Percentiles rank a stretch among this genome's conserved stretches.
These are phyloP conservation scores for Phaeoacremonium minimum DNA, from an alignment of 2,329 filamentous ascomycete species.

Conservation along the genomic window DNA sequence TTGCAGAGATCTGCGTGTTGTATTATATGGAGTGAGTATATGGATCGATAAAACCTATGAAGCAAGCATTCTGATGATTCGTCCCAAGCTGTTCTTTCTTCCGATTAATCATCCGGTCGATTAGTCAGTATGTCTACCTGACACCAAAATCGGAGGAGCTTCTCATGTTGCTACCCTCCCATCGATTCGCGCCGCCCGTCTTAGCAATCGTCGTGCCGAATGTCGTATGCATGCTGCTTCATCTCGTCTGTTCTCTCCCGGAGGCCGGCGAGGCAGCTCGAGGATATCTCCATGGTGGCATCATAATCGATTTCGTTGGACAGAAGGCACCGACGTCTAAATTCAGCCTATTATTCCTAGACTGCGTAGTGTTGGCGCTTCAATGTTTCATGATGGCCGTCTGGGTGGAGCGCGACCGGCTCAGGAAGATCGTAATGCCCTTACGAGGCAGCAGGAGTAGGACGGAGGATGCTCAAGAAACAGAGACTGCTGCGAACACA, in stretches of 20 bases:
- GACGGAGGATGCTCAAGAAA: neutral
- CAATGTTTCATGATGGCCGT: slow-evolving; percentile 64
- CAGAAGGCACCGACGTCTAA: slow-evolving; percentile 58
- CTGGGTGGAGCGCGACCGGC: slow-evolving; percentile 54
- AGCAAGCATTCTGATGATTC: slow-evolving; percentile 11
- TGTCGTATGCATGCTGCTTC: slow-evolving; percentile 55
- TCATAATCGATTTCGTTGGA: slow-evolving; percentile 65
- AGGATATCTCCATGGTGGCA: slow-evolving; percentile 63
- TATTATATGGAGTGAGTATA: slow-evolving; percentile 71
- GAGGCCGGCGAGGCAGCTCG: slow-evolving; percentile 55
- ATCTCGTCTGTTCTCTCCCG: slow-evolving; percentile 51
- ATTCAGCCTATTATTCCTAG: slow-evolving; percentile 49
- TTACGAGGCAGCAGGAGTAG: slow-evolving; percentile 3
- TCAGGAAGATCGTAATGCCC: slow-evolving; percentile 42
- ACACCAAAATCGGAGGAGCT: slow-evolving; percentile 57
- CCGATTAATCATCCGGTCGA: slow-evolving; percentile 53
- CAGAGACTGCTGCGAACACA: slow-evolving; percentile 7
- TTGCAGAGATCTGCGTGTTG: slow-evolving; percentile 59
- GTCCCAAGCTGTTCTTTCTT: slow-evolving; percentile 57
- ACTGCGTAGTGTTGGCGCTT: slow-evolving; percentile 49
- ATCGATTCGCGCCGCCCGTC: slow-evolving; percentile 51
- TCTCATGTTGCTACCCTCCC: slow-evolving; percentile 50
- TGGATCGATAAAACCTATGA: no score
- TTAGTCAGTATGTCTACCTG: slow-evolving; percentile 59
- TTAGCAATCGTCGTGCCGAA: slow-evolving; percentile 56